These are phyloP conservation scores for Melampsora americana DNA, from an alignment of 1,284 basidiomycete genomes.

Conservation along the genomic window DNA sequence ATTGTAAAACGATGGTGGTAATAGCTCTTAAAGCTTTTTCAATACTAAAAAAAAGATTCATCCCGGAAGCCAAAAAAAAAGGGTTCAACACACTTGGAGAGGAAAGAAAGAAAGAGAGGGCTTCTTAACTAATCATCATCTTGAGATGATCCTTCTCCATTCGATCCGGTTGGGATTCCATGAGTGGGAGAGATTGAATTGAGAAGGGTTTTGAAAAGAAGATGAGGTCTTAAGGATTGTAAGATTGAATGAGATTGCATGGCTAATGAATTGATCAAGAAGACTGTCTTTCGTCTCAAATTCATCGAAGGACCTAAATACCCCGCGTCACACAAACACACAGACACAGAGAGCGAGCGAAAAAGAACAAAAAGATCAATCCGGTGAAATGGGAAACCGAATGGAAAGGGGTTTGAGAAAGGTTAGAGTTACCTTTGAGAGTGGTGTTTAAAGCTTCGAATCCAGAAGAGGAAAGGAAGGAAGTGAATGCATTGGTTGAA, in stretches of 20 bases:
- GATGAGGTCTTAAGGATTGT: constrained; percentile 21
- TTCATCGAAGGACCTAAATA: constrained; percentile 29
- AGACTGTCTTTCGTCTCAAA: constrained; percentile 34
- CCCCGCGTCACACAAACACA: background rate
- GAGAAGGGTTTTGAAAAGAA: constrained; percentile 24
- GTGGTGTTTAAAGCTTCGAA: constrained; percentile 28
- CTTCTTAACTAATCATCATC: constrained; percentile 43
- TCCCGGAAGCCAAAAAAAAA: background rate
- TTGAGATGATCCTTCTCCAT: constrained; percentile 30
- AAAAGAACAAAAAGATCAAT: background rate
- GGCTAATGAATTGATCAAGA: constrained; percentile 32
- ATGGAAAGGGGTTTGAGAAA: too few relatives aligned
- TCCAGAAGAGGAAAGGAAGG: constrained; percentile 8
- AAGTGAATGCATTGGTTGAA: constrained; percentile 12
- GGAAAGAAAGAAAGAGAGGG: background rate
- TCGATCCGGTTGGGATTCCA: constrained; percentile 32
- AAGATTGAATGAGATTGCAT: constrained; percentile 26
- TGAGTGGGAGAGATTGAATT: constrained; percentile 27
- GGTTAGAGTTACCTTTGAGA: background rate
- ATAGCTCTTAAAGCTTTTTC: constrained; percentile 37
- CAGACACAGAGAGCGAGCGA: background rate
- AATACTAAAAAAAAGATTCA: background rate
- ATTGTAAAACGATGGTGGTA: constrained; percentile 23
- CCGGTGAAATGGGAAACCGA: too few relatives aligned
- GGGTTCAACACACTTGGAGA: background rate